These are phyloP conservation scores for Nidula niveotomentosa DNA, from an alignment of 1,284 basidiomycete genomes.

Conservation along the genomic window DNA sequence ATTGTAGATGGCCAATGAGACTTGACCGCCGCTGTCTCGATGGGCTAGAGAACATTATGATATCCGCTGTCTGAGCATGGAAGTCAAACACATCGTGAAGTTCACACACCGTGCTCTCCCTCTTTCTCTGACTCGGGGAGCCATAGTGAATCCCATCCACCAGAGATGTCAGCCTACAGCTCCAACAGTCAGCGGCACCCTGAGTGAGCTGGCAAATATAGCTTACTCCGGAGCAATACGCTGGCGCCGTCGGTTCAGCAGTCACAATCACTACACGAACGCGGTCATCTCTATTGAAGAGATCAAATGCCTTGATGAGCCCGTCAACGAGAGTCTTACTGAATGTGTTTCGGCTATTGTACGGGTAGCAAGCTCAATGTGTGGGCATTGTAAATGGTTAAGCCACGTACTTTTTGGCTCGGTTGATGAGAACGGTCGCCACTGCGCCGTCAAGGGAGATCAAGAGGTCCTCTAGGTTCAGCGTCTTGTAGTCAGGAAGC, in stretches of 20 bases:
- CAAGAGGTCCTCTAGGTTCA: slow-evolving; percentile 39
- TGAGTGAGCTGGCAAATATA: background rate
- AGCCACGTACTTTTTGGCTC: slow-evolving; percentile 40
- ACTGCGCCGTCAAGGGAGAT: slow-evolving; percentile 40
- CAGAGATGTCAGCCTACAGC: slow-evolving; percentile 45
- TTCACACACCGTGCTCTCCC: slow-evolving; percentile 37
- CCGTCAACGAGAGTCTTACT: slow-evolving; percentile 31
- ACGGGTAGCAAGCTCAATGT: slow-evolving; percentile 12
- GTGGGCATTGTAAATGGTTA: background rate
- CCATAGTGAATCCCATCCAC: slow-evolving; percentile 39
- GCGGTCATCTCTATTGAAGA: slow-evolving; percentile 51
- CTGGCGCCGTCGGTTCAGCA: slow-evolving; percentile 47
- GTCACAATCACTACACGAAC: slow-evolving; percentile 51
- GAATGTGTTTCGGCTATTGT: slow-evolving; percentile 41
- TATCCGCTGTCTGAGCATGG: background rate
- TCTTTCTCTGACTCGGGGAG: slow-evolving; percentile 37
- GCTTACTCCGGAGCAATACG: slow-evolving; percentile 54
- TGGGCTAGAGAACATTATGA: slow-evolving; percentile 32
- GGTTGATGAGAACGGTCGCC: slow-evolving; percentile 40
- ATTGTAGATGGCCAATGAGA: slow-evolving; percentile 45
- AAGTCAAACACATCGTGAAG: background rate
- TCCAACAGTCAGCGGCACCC: background rate
- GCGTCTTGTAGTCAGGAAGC: slow-evolving; percentile 32
- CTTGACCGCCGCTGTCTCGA: slow-evolving; percentile 46
- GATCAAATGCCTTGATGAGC: slow-evolving; percentile 39